Conservation (phyloP, 176 grass and related monocot genomes). For the Dendrocalamus sinicus region DNA sequence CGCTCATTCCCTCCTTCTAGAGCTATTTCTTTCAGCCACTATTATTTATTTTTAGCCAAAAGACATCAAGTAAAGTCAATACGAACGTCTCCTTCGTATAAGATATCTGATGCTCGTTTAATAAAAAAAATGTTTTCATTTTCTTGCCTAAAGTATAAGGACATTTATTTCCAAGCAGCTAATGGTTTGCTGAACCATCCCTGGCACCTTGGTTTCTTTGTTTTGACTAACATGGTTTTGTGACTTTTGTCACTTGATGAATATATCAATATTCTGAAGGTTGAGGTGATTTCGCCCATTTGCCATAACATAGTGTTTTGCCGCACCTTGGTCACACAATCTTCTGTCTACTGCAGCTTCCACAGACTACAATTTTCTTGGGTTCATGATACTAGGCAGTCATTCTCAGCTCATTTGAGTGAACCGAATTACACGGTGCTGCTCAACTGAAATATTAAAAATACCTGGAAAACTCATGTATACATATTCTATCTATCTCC, state of each 20-base stretch:
- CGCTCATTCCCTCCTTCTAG: too few relatives aligned
- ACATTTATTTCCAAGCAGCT: not conserved
- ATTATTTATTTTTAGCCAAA: too few relatives aligned
- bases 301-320: not conserved
- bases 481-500: conserved; percentile 11
- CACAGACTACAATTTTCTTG: not conserved
- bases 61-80: too few relatives aligned
- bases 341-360: conserved; percentile 26
- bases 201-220: not conserved
- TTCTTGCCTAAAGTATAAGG: not conserved
- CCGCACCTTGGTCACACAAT: not conserved
- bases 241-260: not conserved
- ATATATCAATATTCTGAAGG: too few relatives aligned
- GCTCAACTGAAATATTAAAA: not conserved
- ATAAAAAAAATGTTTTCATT: not conserved
- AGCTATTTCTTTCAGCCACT: too few relatives aligned
- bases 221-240: conserved; percentile 13
- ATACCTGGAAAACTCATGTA: not conserved
- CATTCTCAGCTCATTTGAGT: not conserved
- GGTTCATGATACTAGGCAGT: not conserved
- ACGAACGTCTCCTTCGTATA: not conserved
- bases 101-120: not conserved
- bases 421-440: conserved; percentile 7
- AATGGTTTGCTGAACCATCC: not conserved
- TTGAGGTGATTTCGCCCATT: not conserved